Evolutionary conservation across 345 rosid genomes (phyloP).

Genomic region (Hypericum androsaemum): DNA sequence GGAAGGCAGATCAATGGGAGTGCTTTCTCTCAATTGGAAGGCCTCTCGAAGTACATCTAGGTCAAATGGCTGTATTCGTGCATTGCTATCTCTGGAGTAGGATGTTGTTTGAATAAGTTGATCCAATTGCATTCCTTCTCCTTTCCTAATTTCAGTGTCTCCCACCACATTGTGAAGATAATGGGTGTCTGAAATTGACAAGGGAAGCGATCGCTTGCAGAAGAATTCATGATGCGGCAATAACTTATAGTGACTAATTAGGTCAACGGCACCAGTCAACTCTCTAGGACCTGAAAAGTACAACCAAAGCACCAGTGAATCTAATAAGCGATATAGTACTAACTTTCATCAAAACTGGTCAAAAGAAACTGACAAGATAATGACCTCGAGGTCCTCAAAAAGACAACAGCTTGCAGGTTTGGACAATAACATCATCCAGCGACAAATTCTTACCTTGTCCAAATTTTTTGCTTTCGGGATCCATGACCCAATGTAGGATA

Average conservation of each 20-base stretch:
- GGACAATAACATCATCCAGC: neutral
- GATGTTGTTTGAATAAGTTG: conserved; percentile 50
- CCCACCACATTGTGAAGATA: conserved; percentile 79
- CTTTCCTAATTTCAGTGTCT: conserved; percentile 74
- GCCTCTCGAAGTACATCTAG: conserved; percentile 62
- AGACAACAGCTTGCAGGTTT: neutral
- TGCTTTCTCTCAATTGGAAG: conserved; percentile 58
- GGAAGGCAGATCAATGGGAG: conserved; percentile 51
- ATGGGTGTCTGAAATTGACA: conserved; percentile 62
- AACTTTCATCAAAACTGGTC: too few species aligned
- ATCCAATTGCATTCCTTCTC: conserved; percentile 84
- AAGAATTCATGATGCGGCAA: conserved; percentile 63
- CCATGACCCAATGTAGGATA: conserved; percentile 37
- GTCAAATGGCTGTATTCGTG: conserved; percentile 59
- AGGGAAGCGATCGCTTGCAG: conserved; percentile 76
- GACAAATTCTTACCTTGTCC: conserved; percentile 46
- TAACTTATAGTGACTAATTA: conserved; percentile 64
- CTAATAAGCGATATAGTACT: neutral
- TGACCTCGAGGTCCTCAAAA: too few species aligned
- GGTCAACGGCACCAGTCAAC: conserved; percentile 76
- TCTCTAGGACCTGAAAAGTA: conserved; percentile 55
- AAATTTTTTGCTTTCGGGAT: conserved; percentile 53
- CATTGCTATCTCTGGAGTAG: conserved; percentile 32
- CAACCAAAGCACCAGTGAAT: neutral
- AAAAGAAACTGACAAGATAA: too few species aligned